Evolutionary conservation across 306 rosid genomes (phyloP).

Genomic region (Ziziphus jujuba): DNA sequence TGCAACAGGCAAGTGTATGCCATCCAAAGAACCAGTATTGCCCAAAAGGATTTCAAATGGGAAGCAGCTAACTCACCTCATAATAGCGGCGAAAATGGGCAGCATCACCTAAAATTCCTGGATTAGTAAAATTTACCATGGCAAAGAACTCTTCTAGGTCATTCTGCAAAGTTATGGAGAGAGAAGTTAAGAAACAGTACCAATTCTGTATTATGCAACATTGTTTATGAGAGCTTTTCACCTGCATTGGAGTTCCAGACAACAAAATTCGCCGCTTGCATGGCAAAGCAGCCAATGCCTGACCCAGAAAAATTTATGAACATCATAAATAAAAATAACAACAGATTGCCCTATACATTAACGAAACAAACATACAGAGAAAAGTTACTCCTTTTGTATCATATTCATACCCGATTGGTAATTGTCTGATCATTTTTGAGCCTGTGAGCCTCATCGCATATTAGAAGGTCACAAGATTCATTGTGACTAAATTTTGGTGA

Average conservation of each 20-base stretch:
- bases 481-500: conserved; percentile 64
- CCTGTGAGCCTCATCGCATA: conserved; percentile 98
- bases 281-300: conserved; percentile 90
- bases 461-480: conserved; percentile 86
- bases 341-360: conserved; percentile 4
- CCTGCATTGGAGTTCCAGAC: conserved; percentile 99
- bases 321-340: conserved; percentile 16
- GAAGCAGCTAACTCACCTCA: conserved; percentile 57
- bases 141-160: conserved; percentile 93
- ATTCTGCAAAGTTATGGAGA: conserved; percentile 55
- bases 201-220: conserved; percentile 13
- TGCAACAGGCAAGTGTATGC: not conserved
- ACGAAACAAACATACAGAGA: conserved; percentile 7
- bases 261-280: conserved; percentile 80
- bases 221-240: conserved; percentile 23
- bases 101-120: conserved; percentile 74
- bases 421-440: conserved; percentile 93
- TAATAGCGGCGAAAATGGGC: conserved; percentile 79
- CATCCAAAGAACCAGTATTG: too few relatives aligned
- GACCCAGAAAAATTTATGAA: conserved; percentile 29
- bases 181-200: conserved; percentile 5
- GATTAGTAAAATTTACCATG: conserved; percentile 95
- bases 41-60: not conserved
- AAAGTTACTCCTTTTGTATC: not conserved
- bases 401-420: conserved; percentile 89